A percentile compares a stretch with the other conserved stretches of the same genome.
Evolutionary conservation across 2,329 filamentous ascomycete species (phyloP).

Genomic region (Malbranchea zuffiana): DNA sequence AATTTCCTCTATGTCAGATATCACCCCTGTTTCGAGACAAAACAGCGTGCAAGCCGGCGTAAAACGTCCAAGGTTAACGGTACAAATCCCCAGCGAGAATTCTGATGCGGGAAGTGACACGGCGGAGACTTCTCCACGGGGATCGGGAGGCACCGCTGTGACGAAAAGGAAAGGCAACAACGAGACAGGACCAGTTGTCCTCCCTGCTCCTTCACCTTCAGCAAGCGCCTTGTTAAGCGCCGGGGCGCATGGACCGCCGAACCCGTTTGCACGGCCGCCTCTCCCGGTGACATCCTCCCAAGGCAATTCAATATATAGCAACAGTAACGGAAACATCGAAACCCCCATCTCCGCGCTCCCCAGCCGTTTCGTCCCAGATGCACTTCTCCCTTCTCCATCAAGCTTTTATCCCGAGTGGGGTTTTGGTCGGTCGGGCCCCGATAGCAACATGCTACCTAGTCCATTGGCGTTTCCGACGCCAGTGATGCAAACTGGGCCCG

Average conservation of each 20-base stretch:
- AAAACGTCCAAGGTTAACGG: slow-evolving; percentile 72
- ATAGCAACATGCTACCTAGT: slow-evolving; percentile 80
- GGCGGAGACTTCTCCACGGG: slow-evolving; percentile 54
- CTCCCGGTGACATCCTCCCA: slow-evolving; percentile 46
- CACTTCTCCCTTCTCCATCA: slow-evolving; percentile 79
- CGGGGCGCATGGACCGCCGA: slow-evolving; percentile 82
- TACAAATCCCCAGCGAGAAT: slow-evolving; percentile 87
- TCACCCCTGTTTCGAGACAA: slow-evolving; percentile 64
- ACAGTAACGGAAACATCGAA: slow-evolving; percentile 38
- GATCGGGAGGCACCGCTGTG: slow-evolving; percentile 43
- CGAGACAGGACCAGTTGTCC: slow-evolving; percentile 57
- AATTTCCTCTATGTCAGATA: slow-evolving; percentile 55
- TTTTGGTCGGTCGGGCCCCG: slow-evolving; percentile 50
- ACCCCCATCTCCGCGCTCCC: slow-evolving; percentile 92
- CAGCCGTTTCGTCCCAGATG: slow-evolving; percentile 78
- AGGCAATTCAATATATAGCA: slow-evolving; percentile 33
- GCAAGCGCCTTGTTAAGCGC: slow-evolving; percentile 77
- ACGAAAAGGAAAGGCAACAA: slow-evolving; percentile 46
- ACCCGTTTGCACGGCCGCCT: slow-evolving; percentile 83
- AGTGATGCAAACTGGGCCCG: slow-evolving; percentile 31
- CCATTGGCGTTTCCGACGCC: slow-evolving; percentile 90
- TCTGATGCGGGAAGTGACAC: slow-evolving; percentile 66
- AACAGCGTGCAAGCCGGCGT: slow-evolving; percentile 60
- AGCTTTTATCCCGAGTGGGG: slow-evolving; percentile 91
- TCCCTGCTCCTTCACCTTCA: slow-evolving; percentile 87